Base-by-base conservation (phyloP, 257 asterid species). In the Rhazya stricta region DNA sequence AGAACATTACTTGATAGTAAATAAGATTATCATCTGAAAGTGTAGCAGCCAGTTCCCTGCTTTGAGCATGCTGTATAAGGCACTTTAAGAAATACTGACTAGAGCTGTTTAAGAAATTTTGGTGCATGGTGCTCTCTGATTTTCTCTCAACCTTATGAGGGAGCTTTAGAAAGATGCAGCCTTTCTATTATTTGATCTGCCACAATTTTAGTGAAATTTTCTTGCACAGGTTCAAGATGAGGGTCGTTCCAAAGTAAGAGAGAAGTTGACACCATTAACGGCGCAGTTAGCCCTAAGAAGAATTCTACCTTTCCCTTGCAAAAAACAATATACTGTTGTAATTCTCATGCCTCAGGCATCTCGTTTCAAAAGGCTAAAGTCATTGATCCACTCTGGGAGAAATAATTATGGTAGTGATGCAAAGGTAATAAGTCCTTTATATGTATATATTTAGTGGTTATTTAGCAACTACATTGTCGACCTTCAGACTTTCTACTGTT, bases 341-440 rank as follows among this genome's bases (percentile, higher is more conserved):
- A 89, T 94, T 79, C 85, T 94, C 60, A 94, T 94, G 98, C 98
- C 98, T 68, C 96, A 85, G 86, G 81, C 91, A 75, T 83, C 98
- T 79, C 79, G 76, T 70, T 78, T 87, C 58, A 82, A 86, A 83
- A 71, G 74, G 81, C 61, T 94, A 9, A 85, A 80, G 83, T 85
- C 89, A 45, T 80, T 90, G 78, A 29, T 91, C 74, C 48, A 75
- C 77, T 86, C 77, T 30, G 74, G 79, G 58, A 77, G 84, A 34
- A 72, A 67, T 43, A 72, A 57, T 58, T 79, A 63, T 78, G 77
- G 86, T 78, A 81, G 84, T 81, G 96, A 93, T 76, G 89, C 90
- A 75, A 89, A 93, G 97, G 98, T 93, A 73, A 16, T 32, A 75
- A 82, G 67, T 16, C 18, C 30, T 51, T 53, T 29, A 19, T 29